Evolutionary conservation across 2,329 filamentous ascomycete species (phyloP), one percentile per base, ranked within the genome.

Genomic region (Xenoacremonium recifei): DNA sequence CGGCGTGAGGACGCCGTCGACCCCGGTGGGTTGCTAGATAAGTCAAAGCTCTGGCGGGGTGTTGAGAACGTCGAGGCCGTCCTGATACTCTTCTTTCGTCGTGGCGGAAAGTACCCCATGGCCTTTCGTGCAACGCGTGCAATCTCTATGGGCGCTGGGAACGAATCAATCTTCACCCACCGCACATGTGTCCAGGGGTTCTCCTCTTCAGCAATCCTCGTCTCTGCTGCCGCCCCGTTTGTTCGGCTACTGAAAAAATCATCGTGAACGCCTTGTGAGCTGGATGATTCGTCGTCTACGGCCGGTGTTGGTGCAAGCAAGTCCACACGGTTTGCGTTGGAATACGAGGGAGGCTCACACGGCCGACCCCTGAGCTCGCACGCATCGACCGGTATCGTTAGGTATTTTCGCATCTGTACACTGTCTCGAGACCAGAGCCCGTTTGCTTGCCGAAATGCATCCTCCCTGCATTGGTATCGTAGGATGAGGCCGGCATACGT

Each of bases 361-460:
- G 78, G 77, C 37, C 82, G 78, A 21, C 92, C 90, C 59, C 90
- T 93, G 31, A 91, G 75, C 31, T 86, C 84, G 63, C 92, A 97
- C 30, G 89, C 86, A 63, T 96, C 91, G 4, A 97, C 89, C 0
- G 93, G 93, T 39, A 99, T 71, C 7, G 91, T 77, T 13, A 99
- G 76, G 50, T 81, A 84, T 57, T 88, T 88, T 45, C 91, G 83
- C 35, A 84, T 81, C 62, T 96, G 92, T 25, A 97, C 85, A 49
- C 82, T 89, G 61, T 97, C 93, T 50, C 90, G 89, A 6, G 90
- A 89, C 93, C 93, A 99, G 58, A 99, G 82, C 10, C 93, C 82
- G 62, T 99, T 99, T 29, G 89, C 84, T 62, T 88, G 93, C 44
- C 89, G 79, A 51, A 99, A 84, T 2, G 86, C 78, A 35, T 91